Evolutionary conservation across 1,284 basidiomycete genomes (phyloP).

Genomic region (Malassezia brasiliensis): DNA sequence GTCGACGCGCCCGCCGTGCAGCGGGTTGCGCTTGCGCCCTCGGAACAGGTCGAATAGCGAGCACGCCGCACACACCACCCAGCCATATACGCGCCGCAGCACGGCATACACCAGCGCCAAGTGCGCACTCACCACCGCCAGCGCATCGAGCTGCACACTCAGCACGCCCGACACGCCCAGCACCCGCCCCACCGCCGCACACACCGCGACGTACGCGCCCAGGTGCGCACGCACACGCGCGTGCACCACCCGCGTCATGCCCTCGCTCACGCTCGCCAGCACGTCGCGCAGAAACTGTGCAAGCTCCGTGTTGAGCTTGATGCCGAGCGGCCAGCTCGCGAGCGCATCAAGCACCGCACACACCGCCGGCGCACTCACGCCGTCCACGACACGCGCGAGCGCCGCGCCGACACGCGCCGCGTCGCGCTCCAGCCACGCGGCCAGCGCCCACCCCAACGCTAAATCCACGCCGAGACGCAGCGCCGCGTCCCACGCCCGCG

Average conservation of each 20-base stretch:
- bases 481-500: not conserved
- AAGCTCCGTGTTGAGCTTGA: slow-evolving; percentile 91
- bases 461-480: not conserved
- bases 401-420: not conserved
- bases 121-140: slow-evolving; percentile 64
- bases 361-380: slow-evolving; percentile 16
- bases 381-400: not conserved
- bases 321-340: slow-evolving; percentile 85
- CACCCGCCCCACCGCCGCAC: not conserved
- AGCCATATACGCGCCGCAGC: slow-evolving; percentile 59
- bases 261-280: slow-evolving; percentile 41
- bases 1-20: slow-evolving; percentile 68
- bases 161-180: slow-evolving; percentile 62
- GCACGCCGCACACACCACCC: slow-evolving; percentile 57
- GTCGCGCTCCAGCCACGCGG: not conserved
- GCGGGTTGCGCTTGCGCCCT: slow-evolving; percentile 56
- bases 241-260: slow-evolving; percentile 6
- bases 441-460: not conserved
- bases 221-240: not conserved
- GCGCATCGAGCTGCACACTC: slow-evolving; percentile 60
- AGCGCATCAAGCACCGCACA: slow-evolving; percentile 63
- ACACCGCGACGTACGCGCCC: not conserved
- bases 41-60: slow-evolving; percentile 89
- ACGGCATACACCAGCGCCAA: slow-evolving; percentile 63
- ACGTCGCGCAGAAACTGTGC: slow-evolving; percentile 69